phyloP scores from a whole-genome alignment of 441 rosid genomes.

The Adansonia rubrostipa region DNA sequence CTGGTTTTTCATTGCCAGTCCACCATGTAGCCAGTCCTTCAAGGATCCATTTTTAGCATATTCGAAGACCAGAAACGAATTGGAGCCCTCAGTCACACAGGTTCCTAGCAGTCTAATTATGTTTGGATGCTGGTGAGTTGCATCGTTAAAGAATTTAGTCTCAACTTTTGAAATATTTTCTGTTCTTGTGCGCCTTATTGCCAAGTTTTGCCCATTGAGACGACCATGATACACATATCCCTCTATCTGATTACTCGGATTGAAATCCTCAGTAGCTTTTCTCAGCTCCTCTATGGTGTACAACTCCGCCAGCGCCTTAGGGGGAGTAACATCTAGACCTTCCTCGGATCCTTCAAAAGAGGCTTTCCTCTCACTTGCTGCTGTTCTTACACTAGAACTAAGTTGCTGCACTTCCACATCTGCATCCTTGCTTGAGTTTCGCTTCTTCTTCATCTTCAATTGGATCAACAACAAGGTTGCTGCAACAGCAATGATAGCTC shows the following conservation, averaged over 20 bases:
- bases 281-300: constrained; percentile 65
- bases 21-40: constrained; percentile 91
- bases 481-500: constrained; percentile 54
- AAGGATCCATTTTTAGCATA: constrained; percentile 85
- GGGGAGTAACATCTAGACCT: constrained; percentile 53
- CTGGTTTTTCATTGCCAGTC: constrained; percentile 89
- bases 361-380: constrained; percentile 82
- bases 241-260: constrained; percentile 66
- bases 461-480: constrained; percentile 48
- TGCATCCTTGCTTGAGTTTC: constrained; percentile 33
- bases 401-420: constrained; percentile 81
- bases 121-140: constrained; percentile 72
- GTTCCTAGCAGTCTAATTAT: constrained; percentile 73
- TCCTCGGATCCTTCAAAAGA: constrained; percentile 82
- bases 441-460: constrained; percentile 46
- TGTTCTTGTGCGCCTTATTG: constrained; percentile 51
- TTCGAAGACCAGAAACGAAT: constrained; percentile 71
- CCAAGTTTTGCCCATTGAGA: constrained; percentile 80
- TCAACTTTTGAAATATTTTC: constrained; percentile 54
- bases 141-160: constrained; percentile 49
- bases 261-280: constrained; percentile 84
- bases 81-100: constrained; percentile 51
- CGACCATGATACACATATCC: constrained; percentile 81
- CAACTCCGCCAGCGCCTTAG: constrained; percentile 52
- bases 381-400: constrained; percentile 72